Percentiles rank a stretch among this genome's conserved stretches.
These are phyloP conservation scores for Boletus barrowsii DNA, from an alignment of 768 basidiomycete species.

Conservation along the genomic window DNA sequence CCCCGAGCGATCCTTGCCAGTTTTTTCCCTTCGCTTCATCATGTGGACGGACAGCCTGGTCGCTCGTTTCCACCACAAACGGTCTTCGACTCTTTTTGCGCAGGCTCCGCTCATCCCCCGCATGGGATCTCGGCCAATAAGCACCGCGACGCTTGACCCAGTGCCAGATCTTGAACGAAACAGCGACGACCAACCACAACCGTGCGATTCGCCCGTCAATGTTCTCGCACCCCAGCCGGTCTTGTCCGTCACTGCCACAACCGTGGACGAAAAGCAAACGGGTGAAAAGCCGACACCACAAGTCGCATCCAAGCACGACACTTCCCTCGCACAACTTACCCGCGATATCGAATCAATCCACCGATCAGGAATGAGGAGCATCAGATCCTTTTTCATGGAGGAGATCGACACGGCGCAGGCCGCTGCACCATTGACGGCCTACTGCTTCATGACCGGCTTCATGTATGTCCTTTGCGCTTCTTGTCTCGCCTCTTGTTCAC, in stretches of 20 bases:
- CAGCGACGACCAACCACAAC: neutral
- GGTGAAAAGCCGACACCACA: neutral
- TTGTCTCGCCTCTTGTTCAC: neutral
- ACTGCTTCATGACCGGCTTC: conserved; percentile 79
- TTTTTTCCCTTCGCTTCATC: neutral
- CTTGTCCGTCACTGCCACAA: conserved; percentile 1
- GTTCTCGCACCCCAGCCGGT: neutral
- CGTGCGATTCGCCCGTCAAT: no score
- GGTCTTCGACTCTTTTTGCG: conserved; percentile 1
- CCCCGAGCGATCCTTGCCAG: neutral
- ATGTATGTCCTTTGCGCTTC: conserved; percentile 44
- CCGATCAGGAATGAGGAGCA: neutral
- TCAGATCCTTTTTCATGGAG: conserved; percentile 16
- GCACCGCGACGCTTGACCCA: conserved; percentile 4
- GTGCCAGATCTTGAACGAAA: conserved; percentile 7
- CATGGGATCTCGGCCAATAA: conserved; percentile 2
- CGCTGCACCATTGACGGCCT: conserved; percentile 55
- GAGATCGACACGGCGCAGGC: conserved; percentile 31
- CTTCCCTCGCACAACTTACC: neutral
- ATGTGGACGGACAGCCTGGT: conserved; percentile 19
- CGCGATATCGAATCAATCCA: conserved; percentile 18
- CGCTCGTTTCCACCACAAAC: conserved; percentile 15
- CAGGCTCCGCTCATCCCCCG: conserved; percentile 18
- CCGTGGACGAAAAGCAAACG: neutral
- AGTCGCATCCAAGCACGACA: neutral